Evolutionary conservation across 192 early-diverging fungal genomes (phyloP).

Genomic region (Gaertneriomyces sp.): DNA sequence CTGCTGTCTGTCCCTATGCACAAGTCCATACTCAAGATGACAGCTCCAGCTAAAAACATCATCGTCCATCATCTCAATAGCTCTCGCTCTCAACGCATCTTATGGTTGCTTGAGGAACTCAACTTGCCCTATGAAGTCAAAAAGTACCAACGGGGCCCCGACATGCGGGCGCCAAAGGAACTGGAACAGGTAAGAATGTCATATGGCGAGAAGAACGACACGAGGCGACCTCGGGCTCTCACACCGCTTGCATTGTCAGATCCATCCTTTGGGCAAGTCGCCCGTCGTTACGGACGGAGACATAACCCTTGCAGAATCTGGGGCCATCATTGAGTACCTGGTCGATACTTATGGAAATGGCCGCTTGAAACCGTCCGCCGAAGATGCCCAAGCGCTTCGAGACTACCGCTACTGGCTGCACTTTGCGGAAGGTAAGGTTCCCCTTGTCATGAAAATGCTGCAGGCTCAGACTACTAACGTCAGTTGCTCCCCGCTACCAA

Average conservation of each 20-base stretch:
- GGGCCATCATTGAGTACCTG: conserved; percentile 48
- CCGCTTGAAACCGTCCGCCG: conserved; percentile 16
- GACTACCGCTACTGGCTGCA: conserved; percentile 40
- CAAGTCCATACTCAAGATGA: not conserved
- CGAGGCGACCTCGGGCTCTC: too few relatives aligned
- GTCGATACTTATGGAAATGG: conserved; percentile 32
- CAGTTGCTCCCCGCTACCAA: not conserved
- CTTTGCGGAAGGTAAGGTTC: conserved; percentile 33
- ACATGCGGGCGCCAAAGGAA: conserved; percentile 29
- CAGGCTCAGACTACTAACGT: too few relatives aligned
- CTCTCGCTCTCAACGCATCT: conserved; percentile 39
- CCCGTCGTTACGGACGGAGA: conserved; percentile 44
- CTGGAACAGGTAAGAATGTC: conserved; percentile 3
- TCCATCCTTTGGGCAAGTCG: conserved; percentile 49
- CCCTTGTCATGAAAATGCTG: too few relatives aligned
- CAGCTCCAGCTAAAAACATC: conserved; percentile 6
- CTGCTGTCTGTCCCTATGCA: too few relatives aligned
- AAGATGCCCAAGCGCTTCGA: conserved; percentile 2
- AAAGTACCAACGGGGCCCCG: conserved; percentile 30
- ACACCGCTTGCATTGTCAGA: conserved; percentile 4
- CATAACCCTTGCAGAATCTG: conserved; percentile 34
- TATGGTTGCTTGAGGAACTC: conserved; percentile 51
- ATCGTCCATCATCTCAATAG: conserved; percentile 47
- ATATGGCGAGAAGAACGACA: too few relatives aligned
- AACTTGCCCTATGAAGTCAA: conserved; percentile 38